Evolutionary conservation across 1,139 yeast species (phyloP).

Genomic region (Saccharomyces pastorianus): DNA sequence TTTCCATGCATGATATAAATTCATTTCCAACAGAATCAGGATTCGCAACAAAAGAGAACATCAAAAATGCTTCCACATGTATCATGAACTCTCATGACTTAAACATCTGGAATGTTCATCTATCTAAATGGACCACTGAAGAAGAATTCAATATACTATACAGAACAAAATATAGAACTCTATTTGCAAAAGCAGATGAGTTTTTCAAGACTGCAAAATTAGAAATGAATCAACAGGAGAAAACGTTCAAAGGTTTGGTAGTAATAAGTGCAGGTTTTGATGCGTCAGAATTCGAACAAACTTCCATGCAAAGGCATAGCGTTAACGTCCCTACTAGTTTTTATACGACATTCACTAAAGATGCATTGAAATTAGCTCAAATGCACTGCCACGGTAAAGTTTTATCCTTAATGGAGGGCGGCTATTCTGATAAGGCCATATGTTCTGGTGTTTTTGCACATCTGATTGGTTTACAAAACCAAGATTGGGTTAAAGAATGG

Average conservation of each 20-base stretch:
- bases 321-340: constrained; percentile 79
- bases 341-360: constrained; percentile 65
- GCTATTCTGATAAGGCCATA: constrained; percentile 78
- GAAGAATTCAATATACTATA: constrained; percentile 60
- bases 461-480: constrained; percentile 54
- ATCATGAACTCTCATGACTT: constrained; percentile 66
- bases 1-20: constrained; percentile 77
- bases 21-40: constrained; percentile 82
- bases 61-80: constrained; percentile 74
- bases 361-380: constrained; percentile 57
- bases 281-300: constrained; percentile 77
- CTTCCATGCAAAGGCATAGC: constrained; percentile 79
- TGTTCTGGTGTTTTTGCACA: constrained; percentile 77
- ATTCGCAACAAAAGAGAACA: constrained; percentile 62
- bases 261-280: constrained; percentile 82
- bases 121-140: constrained; percentile 55
- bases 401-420: constrained; percentile 73
- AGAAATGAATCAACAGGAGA: constrained; percentile 36
- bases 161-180: constrained; percentile 50
- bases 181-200: constrained; percentile 62
- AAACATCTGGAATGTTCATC: constrained; percentile 79
- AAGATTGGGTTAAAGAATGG: constrained; percentile 57
- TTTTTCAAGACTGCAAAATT: constrained; percentile 47
- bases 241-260: constrained; percentile 60
- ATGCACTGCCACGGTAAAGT: constrained; percentile 56